Base-by-base conservation (phyloP, 2,329 filamentous ascomycete genomes). In the Tympanopsis confertula region DNA sequence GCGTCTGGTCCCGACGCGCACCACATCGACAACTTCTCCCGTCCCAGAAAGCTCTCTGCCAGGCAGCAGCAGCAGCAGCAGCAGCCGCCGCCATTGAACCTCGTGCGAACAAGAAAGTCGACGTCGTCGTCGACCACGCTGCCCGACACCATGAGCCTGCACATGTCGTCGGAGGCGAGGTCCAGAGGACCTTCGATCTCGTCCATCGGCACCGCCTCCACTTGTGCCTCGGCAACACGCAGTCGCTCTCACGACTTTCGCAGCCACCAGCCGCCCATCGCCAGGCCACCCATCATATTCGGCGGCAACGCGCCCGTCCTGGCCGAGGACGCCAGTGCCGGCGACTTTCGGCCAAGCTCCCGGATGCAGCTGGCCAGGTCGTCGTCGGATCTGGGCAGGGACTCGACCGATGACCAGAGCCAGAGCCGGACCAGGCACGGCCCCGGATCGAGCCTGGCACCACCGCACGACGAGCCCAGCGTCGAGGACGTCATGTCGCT, bases 371-470 rank as follows among this genome's bases (percentile, higher is more conserved):
- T 68, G 37, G 70, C 71, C 14, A 54, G 63, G 24, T 74, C 71
- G 3, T 71, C 70, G 4, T 61, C 63, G 19, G 69, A 69, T 20
- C 87, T 81, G 18, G 72, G 69, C 2, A 47, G 57, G 4, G 76
- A 79, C n/a, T 93, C 86, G 7, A n/a, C 22, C 7, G 22, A 7
- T 1, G 85, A 89, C 52, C 72, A 85, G 43, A 93, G 85, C 55
- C 94, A 87, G 51, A 69, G 91, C 36, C 56, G 81, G 45, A 91
- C 86, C 3, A 86, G 84, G 47, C 75, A 77, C 42, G 93, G 83
- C 62, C 87, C 83, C 2, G 68, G 79, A 38, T 82, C 62, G 61
- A 91, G 66, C 43, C 69, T 68, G 57, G 56, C 63, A 44, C 57
- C 54, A 28, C 56, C 62, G 13, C 66, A 71, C 42, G 74, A 78